Evolutionary conservation across 148 eudicot genomes (phyloP).

Genomic region (Nepenthes mirabilis): DNA sequence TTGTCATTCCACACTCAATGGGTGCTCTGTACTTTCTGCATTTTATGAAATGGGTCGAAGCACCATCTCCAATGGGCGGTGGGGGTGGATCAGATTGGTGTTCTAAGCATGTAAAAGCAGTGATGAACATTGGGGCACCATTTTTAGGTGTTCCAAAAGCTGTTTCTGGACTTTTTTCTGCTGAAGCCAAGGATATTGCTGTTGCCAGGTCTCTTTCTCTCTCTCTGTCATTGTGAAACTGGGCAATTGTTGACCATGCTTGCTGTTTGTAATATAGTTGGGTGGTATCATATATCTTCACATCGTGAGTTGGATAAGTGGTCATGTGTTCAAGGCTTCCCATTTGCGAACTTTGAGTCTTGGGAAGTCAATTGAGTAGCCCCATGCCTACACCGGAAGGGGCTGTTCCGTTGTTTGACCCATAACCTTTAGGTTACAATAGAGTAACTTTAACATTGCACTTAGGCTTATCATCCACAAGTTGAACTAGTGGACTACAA

Average conservation of each 20-base stretch:
- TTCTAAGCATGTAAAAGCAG: conserved; percentile 74
- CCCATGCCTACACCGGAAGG: too few species aligned
- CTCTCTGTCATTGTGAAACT: not conserved
- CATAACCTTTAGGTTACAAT: too few species aligned
- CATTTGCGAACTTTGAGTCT: too few species aligned
- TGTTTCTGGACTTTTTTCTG: conserved; percentile 81
- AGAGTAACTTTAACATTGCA: too few species aligned
- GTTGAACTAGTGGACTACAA: too few species aligned
- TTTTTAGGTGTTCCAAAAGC: conserved; percentile 95
- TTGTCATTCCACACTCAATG: conserved; percentile 94
- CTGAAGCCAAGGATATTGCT: conserved; percentile 94
- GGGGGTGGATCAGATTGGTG: conserved; percentile 97
- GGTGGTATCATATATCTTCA: too few species aligned
- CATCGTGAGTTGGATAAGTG: too few species aligned
- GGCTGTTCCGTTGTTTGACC: too few species aligned
- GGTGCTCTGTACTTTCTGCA: conserved; percentile 88
- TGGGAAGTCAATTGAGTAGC: too few species aligned
- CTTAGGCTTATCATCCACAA: too few species aligned
- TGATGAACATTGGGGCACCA: conserved; percentile 94
- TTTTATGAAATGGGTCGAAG: conserved; percentile 99
- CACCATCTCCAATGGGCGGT: conserved; percentile 98
- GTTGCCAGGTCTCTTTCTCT: conserved; percentile 51
- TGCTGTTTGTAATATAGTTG: too few species aligned
- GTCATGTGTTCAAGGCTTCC: too few species aligned
- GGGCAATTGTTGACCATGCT: not conserved